Evolutionary conservation across 1,284 basidiomycete species (phyloP), one percentile per base, ranked within the genome.

Genomic region (Apiotrichum sp.): DNA sequence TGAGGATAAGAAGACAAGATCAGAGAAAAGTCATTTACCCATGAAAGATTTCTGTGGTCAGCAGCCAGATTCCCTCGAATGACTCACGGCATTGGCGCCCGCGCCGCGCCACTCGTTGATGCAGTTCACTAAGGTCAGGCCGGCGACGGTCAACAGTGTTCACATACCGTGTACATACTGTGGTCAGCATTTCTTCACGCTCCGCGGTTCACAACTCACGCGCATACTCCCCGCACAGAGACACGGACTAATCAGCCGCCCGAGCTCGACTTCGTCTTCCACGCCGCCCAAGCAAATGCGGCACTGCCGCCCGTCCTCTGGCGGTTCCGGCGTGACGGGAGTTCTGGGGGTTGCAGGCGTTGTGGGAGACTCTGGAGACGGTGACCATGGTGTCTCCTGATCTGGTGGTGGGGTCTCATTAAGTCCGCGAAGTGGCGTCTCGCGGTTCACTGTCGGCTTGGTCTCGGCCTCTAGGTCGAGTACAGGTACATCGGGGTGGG

Each of bases 201-300:
- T 51, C 9, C 33, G 41, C 11, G 22, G 35, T 14, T 8, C 1
- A 14, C 16, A 41, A 71, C 70, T 68, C 62, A 73, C 71, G 29
- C 74, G 57, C 69, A 76, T 72, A 40, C 65, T 70, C 1, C 74
- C 74, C 8, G 68, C 53, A 54, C 74, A 76, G 5, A 76, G 59
- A 59, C 74, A 76, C n/a, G 74, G 74, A 13, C 66, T 69, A 49
- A 76, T 75, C 62, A 76, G 53, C 14, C 69, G 65, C 2, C 74
- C 74, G 41, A 71, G 33, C 8, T 65, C 62, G 4, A 48, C 59
- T 52, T 73, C 70, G 38, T 76, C 73, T 45, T 74, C 72, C 13
- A 49, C 52, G 3, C 72, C 72, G 3, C 63, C 58, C 34, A 76
- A 71, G 50, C 74, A 76, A 51, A 76, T 76, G 43, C 74, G 55